These are phyloP conservation scores for Neonectria neomacrospora DNA, from an alignment of 2,329 filamentous ascomycete species.

Conservation along the genomic window DNA sequence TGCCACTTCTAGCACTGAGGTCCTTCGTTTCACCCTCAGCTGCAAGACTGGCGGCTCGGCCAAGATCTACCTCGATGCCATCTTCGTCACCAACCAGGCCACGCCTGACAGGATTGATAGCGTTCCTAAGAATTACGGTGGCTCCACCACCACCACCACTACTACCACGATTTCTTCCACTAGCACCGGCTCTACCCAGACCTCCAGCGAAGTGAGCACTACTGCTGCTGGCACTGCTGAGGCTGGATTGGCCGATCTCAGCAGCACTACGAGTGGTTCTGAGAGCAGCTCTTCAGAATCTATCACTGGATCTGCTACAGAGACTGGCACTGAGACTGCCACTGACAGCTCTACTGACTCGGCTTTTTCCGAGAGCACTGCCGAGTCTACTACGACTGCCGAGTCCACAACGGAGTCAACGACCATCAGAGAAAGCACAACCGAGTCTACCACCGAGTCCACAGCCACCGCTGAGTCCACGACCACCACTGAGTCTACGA, in stretches of 20 bases:
- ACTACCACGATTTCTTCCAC: not conserved
- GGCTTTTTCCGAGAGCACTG: too few relatives aligned
- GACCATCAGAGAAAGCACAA: too few relatives aligned
- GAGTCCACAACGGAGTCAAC: too few relatives aligned
- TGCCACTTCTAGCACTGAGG: not conserved
- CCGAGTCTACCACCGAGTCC: too few relatives aligned
- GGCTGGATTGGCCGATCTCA: too few relatives aligned
- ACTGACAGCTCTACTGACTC: not conserved
- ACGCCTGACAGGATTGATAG: constrained; percentile 33
- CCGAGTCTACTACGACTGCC: too few relatives aligned
- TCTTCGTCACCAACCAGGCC: constrained; percentile 39
- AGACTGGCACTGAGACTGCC: not conserved
- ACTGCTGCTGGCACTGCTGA: not conserved
- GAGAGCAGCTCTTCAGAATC: not conserved
- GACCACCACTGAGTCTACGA: not conserved
- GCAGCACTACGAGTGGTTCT: not conserved
- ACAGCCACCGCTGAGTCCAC: too few relatives aligned
- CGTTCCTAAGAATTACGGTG: constrained; percentile 24
- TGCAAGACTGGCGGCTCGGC: constrained; percentile 25
- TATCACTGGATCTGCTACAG: not conserved
- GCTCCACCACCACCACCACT: not conserved
- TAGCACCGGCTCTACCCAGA: not conserved
- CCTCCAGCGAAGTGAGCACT: not conserved
- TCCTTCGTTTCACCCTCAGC: constrained; percentile 26
- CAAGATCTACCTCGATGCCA: constrained; percentile 27